These are phyloP conservation scores for Isabelozyma rhagii DNA, from an alignment of 805 yeast genomes.

Conservation along the genomic window DNA sequence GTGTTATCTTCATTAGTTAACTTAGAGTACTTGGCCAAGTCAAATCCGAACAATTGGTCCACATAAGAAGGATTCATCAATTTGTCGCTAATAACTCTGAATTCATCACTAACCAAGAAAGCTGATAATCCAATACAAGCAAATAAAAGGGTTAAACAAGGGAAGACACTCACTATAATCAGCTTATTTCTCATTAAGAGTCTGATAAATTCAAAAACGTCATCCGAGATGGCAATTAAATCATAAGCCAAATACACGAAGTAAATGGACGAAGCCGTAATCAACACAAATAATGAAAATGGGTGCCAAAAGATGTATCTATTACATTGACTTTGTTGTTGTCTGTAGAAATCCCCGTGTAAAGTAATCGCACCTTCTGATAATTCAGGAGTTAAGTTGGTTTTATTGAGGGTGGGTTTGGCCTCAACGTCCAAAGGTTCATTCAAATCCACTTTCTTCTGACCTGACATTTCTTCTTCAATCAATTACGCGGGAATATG, in stretches of 20 bases:
- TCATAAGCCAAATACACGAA: slow-evolving; percentile 24
- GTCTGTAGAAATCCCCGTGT: slow-evolving; percentile 58
- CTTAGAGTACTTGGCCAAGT: slow-evolving; percentile 46
- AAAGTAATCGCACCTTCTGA: slow-evolving; percentile 60
- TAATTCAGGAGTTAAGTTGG: slow-evolving; percentile 52
- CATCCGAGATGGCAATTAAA: slow-evolving; percentile 27
- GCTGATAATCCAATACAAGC: slow-evolving; percentile 38
- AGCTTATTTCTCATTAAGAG: slow-evolving; percentile 7
- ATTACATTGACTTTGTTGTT: slow-evolving; percentile 46
- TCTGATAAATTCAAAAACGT: slow-evolving; percentile 23
- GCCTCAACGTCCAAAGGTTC: slow-evolving; percentile 52
- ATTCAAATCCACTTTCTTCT: slow-evolving; percentile 50
- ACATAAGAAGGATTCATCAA: slow-evolving; percentile 20
- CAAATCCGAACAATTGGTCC: slow-evolving; percentile 46
- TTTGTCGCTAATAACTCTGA: slow-evolving; percentile 35
- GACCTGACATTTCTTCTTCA: slow-evolving; percentile 32
- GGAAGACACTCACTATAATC: slow-evolving; percentile 9
- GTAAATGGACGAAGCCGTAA: slow-evolving; percentile 15
- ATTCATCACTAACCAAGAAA: slow-evolving; percentile 43
- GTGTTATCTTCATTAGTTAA: slow-evolving; percentile 16
- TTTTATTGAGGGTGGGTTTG: slow-evolving; percentile 50
- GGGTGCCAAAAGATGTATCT: slow-evolving; percentile 46
- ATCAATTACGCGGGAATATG: too few species aligned
- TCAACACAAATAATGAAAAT: slow-evolving; percentile 24
- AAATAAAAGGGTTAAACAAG: slow-evolving; percentile 37